phyloP scores from a whole-genome alignment of 2,329 filamentous ascomycete genomes.

The Pleurostoma richardsiae region DNA sequence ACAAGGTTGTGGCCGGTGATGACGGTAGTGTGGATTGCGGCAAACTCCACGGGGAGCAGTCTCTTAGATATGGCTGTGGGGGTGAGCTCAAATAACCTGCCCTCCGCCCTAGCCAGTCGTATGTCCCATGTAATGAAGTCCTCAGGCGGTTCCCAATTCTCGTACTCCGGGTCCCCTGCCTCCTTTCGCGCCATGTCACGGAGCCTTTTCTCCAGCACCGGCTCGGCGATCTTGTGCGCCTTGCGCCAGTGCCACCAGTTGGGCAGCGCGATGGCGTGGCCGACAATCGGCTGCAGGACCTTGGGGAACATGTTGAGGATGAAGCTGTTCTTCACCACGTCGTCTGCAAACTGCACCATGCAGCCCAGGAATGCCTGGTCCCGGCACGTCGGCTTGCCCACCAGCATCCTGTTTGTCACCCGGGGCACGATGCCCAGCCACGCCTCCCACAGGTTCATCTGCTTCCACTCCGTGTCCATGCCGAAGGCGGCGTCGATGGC shows the following conservation, averaged over 20 bases:
- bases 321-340: constrained; percentile 38
- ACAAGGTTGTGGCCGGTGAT: constrained; percentile 42
- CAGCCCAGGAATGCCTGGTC: constrained; percentile 39
- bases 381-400: constrained; percentile 30
- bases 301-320: constrained; percentile 40
- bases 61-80: constrained; percentile 43
- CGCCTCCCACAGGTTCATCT: constrained; percentile 37
- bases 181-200: constrained; percentile 36
- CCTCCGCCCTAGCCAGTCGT: constrained; percentile 40
- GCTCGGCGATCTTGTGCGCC: constrained; percentile 33
- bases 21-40: constrained; percentile 53
- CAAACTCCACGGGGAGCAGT: constrained; percentile 52
- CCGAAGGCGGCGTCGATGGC: constrained; percentile 28
- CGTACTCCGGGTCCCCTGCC: constrained; percentile 30
- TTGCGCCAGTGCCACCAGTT: constrained; percentile 42
- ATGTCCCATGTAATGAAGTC: constrained; percentile 56
- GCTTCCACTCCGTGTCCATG: constrained; percentile 27
- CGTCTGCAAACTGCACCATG: constrained; percentile 44
- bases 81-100: constrained; percentile 34
- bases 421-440: constrained; percentile 35
- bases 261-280: constrained; percentile 34
- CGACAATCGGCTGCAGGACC: constrained; percentile 43
- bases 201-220: constrained; percentile 44
- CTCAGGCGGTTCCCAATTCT: constrained; percentile 39
- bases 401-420: constrained; percentile 37